A percentile compares a stretch with the other conserved stretches of the same genome.
These are phyloP conservation scores for Claviceps sp. DNA, from an alignment of 2,329 filamentous ascomycete genomes.

Conservation along the genomic window DNA sequence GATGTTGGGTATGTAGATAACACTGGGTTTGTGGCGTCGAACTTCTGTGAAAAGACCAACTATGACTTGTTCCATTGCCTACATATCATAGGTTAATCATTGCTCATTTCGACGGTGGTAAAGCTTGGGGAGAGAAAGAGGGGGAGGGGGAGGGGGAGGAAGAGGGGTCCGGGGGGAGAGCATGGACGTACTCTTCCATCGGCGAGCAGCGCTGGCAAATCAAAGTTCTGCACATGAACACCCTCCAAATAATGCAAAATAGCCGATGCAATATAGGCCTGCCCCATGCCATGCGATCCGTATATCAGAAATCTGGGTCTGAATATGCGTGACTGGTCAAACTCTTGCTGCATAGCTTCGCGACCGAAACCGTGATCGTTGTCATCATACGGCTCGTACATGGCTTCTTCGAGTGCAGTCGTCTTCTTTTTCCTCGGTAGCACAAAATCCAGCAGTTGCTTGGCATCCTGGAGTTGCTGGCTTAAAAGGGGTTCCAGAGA, in stretches of 20 bases:
- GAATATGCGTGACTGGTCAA: conserved; percentile 79
- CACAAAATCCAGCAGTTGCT: conserved; percentile 55
- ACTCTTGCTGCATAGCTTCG: conserved; percentile 62
- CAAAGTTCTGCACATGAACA: conserved; percentile 88
- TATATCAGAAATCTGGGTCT: conserved; percentile 74
- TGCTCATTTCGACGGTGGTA: not conserved
- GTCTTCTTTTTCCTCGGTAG: conserved; percentile 75
- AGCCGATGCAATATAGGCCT: conserved; percentile 75
- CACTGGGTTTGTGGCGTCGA: conserved; percentile 85
- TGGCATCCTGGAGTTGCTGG: conserved; percentile 56
- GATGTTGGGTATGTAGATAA: conserved; percentile 86
- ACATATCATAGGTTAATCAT: conserved; percentile 10
- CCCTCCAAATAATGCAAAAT: conserved; percentile 85
- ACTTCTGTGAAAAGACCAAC: conserved; percentile 87
- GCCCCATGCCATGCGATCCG: conserved; percentile 82
- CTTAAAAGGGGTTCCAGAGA: conserved; percentile 70
- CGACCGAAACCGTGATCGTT: conserved; percentile 72
- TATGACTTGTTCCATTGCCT: conserved; percentile 73
- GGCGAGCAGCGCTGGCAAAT: conserved; percentile 72
- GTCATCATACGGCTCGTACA: conserved; percentile 77
- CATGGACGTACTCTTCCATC: conserved; percentile 55
- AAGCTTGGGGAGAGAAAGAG: not conserved
- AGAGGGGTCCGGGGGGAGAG: too few species aligned
- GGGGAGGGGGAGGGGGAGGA: not conserved
- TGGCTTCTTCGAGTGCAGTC: conserved; percentile 85